Conservation (phyloP, 2,329 filamentous ascomycete genomes). For the Neonectria ditissima region DNA sequence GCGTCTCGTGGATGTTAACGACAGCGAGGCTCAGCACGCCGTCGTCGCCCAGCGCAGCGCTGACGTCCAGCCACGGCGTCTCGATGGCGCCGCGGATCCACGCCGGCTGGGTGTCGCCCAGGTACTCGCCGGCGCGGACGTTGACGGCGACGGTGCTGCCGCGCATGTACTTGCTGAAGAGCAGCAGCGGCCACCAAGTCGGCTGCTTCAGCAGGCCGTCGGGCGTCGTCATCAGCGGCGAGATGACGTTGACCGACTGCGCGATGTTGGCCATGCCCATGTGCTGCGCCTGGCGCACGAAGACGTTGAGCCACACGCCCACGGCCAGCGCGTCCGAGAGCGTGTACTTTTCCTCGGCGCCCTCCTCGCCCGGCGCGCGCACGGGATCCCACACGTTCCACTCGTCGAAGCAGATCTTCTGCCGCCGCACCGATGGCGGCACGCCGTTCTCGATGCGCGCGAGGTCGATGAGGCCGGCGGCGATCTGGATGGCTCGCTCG, state of each 20-base stretch:
- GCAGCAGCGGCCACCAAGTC: slow-evolving; percentile 79
- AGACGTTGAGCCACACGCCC: slow-evolving; percentile 80
- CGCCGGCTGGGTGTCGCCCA: slow-evolving; percentile 72
- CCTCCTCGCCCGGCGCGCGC: slow-evolving; percentile 76
- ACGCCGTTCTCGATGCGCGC: slow-evolving; percentile 77
- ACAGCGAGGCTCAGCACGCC: slow-evolving; percentile 76
- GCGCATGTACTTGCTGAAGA: slow-evolving; percentile 71
- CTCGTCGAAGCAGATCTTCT: slow-evolving; percentile 84
- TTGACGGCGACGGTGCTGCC: slow-evolving; percentile 76
- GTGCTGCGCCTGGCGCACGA: slow-evolving; percentile 76
- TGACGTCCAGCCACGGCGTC: slow-evolving; percentile 78
- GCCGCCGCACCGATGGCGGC: slow-evolving; percentile 68
- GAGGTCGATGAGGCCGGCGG: slow-evolving; percentile 76
- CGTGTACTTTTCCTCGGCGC: slow-evolving; percentile 78
- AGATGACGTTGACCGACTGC: slow-evolving; percentile 82
- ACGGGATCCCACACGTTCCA: slow-evolving; percentile 87
- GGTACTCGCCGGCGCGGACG: slow-evolving; percentile 72
- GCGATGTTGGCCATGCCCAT: slow-evolving; percentile 85
- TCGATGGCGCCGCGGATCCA: slow-evolving; percentile 76
- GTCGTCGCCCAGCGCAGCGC: slow-evolving; percentile 65
- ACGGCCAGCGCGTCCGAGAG: slow-evolving; percentile 83
- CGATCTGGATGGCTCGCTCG: slow-evolving; percentile 79
- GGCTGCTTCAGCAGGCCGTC: slow-evolving; percentile 76
- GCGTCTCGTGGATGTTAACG: slow-evolving; percentile 75
- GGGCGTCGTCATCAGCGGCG: slow-evolving; percentile 77